phyloP scores from a whole-genome alignment of 2,329 filamentous ascomycete species.

The Didymella pinodella region DNA sequence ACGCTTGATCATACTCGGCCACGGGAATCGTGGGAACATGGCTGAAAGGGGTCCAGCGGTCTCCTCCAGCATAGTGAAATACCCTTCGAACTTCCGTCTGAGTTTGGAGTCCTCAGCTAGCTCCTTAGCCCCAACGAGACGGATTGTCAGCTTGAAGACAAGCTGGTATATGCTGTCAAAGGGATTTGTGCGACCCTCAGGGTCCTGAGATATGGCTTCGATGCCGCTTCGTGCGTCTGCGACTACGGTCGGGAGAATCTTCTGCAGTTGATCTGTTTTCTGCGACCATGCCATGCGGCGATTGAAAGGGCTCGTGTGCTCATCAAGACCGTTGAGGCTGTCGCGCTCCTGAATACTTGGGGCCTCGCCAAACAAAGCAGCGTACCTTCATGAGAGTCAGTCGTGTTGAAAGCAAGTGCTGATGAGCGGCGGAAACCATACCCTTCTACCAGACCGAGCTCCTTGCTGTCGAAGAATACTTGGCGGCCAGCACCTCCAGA shows the following conservation, averaged over 20 bases:
- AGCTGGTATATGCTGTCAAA: background rate
- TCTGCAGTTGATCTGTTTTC: constrained; percentile 1
- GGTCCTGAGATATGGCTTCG: background rate
- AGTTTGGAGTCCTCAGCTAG: background rate
- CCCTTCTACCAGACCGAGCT: background rate
- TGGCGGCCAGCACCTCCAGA: background rate
- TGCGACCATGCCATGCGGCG: constrained; percentile 4
- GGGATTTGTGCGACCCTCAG: background rate
- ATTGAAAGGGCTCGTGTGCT: constrained; percentile 2
- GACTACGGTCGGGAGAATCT: constrained; percentile 1
- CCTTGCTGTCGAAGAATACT: background rate
- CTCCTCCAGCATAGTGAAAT: background rate
- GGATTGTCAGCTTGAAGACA: background rate
- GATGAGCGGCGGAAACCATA: background rate
- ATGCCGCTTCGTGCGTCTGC: background rate
- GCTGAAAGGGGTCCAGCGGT: background rate
- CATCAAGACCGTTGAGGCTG: background rate
- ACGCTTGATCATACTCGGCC: background rate
- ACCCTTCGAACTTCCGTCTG: background rate
- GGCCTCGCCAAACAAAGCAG: background rate
- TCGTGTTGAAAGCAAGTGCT: background rate
- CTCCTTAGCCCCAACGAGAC: background rate
- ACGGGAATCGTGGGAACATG: background rate
- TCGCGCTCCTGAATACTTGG: constrained; percentile 1
- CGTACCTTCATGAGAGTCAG: background rate